Percentiles rank a stretch among this genome's conserved stretches.
Evolutionary conservation across 2,329 filamentous ascomycete genomes (phyloP).

Genomic region (Fusarium guadeloupense): DNA sequence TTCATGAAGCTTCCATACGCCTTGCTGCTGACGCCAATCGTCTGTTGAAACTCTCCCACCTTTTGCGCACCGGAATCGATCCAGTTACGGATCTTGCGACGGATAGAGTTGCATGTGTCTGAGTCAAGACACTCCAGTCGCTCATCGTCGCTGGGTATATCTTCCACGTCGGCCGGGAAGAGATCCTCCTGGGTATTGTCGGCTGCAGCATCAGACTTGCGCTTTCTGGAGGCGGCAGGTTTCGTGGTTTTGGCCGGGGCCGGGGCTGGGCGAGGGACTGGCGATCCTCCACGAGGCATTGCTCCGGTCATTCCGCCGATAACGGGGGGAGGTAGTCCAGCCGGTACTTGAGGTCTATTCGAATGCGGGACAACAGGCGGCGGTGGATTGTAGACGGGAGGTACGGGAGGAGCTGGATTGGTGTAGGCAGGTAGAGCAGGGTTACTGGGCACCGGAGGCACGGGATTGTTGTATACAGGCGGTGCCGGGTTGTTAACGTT

Average conservation of each 20-base stretch:
- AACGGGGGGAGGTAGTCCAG: not conserved
- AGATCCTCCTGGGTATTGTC: slow-evolving; percentile 27
- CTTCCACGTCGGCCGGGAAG: slow-evolving; percentile 31
- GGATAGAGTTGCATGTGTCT: slow-evolving; percentile 40
- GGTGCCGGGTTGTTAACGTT: not conserved
- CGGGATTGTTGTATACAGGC: not conserved
- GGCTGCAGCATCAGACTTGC: slow-evolving; percentile 33
- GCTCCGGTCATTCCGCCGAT: not conserved
- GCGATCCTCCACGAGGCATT: not conserved
- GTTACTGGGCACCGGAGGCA: not conserved
- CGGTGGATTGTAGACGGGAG: not conserved
- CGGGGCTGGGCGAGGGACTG: not conserved
- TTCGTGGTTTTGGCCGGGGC: not conserved
- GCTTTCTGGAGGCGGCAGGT: slow-evolving; percentile 28
- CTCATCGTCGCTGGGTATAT: slow-evolving; percentile 34
- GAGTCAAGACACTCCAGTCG: slow-evolving; percentile 12
- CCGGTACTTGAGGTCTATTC: not conserved
- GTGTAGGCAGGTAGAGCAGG: not conserved
- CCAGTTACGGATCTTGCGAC: slow-evolving; percentile 40
- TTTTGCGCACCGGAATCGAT: slow-evolving; percentile 41
- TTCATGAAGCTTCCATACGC: slow-evolving; percentile 59
- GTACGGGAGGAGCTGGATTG: not conserved
- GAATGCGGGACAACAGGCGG: slow-evolving; percentile 21
- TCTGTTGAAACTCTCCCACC: slow-evolving; percentile 57
- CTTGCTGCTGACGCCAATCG: slow-evolving; percentile 51